Evolutionary conservation across 768 basidiomycete genomes (phyloP).

Genomic region (Kwoniella bestiolae): DNA sequence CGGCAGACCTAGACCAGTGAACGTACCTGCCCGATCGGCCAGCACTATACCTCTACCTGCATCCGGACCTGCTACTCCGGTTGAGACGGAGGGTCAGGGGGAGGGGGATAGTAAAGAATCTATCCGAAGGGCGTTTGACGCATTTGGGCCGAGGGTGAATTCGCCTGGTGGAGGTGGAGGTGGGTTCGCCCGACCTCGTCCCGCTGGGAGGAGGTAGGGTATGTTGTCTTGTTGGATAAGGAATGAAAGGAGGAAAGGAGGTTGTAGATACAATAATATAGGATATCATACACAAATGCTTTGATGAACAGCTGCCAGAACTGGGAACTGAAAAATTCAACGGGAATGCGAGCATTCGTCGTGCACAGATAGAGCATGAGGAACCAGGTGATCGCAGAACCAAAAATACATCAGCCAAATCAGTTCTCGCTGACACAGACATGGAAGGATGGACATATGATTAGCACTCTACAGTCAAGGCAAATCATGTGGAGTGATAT

Average conservation of each 20-base stretch:
- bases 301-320: too few species aligned
- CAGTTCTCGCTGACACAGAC: too few species aligned
- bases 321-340: too few species aligned
- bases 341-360: too few species aligned
- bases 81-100: conserved; percentile 20
- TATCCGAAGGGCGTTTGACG: conserved; percentile 50
- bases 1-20: conserved; percentile 36
- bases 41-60: conserved; percentile 39
- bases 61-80: conserved; percentile 36
- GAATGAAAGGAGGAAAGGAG: too few species aligned
- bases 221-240: not conserved
- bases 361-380: too few species aligned
- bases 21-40: conserved; percentile 33
- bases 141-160: conserved; percentile 54
- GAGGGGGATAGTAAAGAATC: conserved; percentile 44
- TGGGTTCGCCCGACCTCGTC: conserved; percentile 53
- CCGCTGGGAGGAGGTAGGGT: conserved; percentile 45
- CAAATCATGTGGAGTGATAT: too few species aligned
- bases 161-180: conserved; percentile 41
- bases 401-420: too few species aligned
- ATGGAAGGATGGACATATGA: too few species aligned
- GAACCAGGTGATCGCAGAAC: too few species aligned
- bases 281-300: not conserved
- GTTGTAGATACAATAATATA: not conserved
- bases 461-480: too few species aligned